Conservation (phyloP, 225 moss, liverwort and hornwort genomes). For the Physcomitrium patens region DNA sequence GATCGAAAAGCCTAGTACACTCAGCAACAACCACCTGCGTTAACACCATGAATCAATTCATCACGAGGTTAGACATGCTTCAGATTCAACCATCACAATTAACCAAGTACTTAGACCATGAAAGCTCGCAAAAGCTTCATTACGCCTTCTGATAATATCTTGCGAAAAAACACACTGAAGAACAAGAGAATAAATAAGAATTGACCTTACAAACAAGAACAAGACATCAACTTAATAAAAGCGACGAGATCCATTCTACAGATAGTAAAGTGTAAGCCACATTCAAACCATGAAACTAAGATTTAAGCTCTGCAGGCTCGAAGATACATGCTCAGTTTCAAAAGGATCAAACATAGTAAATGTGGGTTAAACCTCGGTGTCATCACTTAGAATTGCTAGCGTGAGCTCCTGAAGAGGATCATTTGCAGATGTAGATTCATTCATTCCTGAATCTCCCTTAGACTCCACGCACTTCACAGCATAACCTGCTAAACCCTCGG, state of each 20-base stretch:
- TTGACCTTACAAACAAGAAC: constrained; percentile 11
- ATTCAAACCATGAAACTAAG: constrained; percentile 17
- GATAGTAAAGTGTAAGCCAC: constrained; percentile 9
- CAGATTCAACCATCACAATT: constrained; percentile 8
- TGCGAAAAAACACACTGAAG: constrained; percentile 8
- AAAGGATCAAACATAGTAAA: neutral
- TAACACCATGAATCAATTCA: constrained; percentile 24
- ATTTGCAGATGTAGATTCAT: constrained; percentile 40
- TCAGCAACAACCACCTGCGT: constrained; percentile 85
- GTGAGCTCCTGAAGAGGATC: constrained; percentile 78
- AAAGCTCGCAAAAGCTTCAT: constrained; percentile 18
- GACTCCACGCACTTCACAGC: constrained; percentile 77
- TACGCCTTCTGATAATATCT: constrained; percentile 18
- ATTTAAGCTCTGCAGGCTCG: constrained; percentile 20
- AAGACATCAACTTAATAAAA: constrained; percentile 6
- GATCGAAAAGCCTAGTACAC: constrained; percentile 84
- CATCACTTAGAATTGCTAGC: constrained; percentile 84
- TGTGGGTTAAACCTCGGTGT: constrained; percentile 73
- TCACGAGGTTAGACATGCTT: constrained; percentile 14
- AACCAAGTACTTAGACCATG: constrained; percentile 14
- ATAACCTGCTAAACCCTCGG: constrained; percentile 75
- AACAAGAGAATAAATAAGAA: constrained; percentile 12
- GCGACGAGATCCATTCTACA: neutral
- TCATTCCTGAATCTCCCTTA: constrained; percentile 49
- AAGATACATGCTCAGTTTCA: too few relatives aligned